Percentiles rank a stretch among this genome's conserved stretches.
These are phyloP conservation scores for Miscanthus lutarioriparius DNA, from an alignment of 176 grass and related monocot species.

Conservation along the genomic window DNA sequence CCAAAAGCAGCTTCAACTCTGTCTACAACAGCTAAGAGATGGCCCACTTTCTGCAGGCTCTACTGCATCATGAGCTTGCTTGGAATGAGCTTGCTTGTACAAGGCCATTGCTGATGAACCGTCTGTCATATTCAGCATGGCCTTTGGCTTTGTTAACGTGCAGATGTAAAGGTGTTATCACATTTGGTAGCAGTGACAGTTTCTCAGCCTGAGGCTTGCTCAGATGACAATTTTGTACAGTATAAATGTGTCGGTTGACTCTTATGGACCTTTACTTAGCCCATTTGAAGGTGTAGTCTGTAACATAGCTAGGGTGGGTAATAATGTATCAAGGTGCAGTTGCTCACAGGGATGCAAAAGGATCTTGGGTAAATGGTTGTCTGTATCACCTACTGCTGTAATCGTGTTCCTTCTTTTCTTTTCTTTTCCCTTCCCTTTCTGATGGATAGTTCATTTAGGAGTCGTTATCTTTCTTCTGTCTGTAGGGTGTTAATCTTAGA, in stretches of 20 bases:
- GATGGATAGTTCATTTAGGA: not conserved
- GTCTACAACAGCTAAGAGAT: conserved; percentile 82
- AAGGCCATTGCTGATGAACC: conserved; percentile 2
- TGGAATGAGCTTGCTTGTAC: conserved; percentile 22
- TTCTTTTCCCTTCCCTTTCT: not conserved
- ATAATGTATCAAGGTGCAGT: conserved; percentile 11
- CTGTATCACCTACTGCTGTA: conserved; percentile 4
- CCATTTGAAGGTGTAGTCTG: not conserved
- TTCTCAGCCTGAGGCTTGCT: conserved; percentile 13
- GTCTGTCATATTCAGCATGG: conserved; percentile 7
- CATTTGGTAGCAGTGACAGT: not conserved
- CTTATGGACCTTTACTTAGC: conserved; percentile 7
- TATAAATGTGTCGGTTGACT: conserved; percentile 30
- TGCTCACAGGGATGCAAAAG: not conserved
- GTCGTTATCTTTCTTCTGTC: not conserved
- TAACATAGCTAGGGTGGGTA: conserved; percentile 30
- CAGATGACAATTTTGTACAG: conserved; percentile 47
- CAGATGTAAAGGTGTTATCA: conserved; percentile 2
- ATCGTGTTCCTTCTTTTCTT: not conserved
- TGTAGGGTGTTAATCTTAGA: conserved; percentile 3
- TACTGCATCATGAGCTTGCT: conserved; percentile 55
- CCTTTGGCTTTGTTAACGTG: not conserved
- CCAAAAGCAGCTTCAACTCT: conserved; percentile 73
- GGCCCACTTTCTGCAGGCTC: conserved; percentile 74
- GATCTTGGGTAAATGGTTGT: not conserved